These are phyloP conservation scores for Teratosphaeriaceae sp. DNA, from an alignment of 2,329 filamentous ascomycete species.

Conservation along the genomic window DNA sequence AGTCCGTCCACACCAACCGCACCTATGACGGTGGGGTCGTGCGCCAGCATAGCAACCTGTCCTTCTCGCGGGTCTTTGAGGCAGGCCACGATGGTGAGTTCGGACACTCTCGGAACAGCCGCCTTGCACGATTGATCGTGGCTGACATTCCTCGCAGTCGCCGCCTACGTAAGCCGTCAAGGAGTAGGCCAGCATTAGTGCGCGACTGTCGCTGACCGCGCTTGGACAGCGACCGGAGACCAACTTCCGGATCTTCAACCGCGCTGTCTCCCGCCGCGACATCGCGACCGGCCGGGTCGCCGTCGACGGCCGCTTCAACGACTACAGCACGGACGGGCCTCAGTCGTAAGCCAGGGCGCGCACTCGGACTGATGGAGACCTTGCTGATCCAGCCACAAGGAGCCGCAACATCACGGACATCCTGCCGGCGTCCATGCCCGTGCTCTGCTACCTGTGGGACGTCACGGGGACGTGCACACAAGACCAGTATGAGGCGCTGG, in stretches of 20 bases:
- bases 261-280: conserved; percentile 45
- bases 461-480: conserved; percentile 36
- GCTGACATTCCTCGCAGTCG: no score
- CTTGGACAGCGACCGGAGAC: conserved; percentile 47
- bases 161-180: no score
- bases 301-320: conserved; percentile 31
- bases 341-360: no score
- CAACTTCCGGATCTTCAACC: conserved; percentile 48
- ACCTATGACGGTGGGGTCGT: conserved; percentile 26
- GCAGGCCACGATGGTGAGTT: conserved; percentile 23
- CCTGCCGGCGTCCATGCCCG: conserved; percentile 34
- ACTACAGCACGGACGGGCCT: conserved; percentile 36
- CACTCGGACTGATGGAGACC: no score
- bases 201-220: not conserved
- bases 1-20: conserved; percentile 20
- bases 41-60: conserved; percentile 28
- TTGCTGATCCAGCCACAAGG: no score
- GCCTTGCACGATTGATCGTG: no score
- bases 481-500: conserved; percentile 37
- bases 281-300: conserved; percentile 48
- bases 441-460: conserved; percentile 40
- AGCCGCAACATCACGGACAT: conserved; percentile 41
- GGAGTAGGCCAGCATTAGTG: not conserved
- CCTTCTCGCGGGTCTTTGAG: conserved; percentile 30
- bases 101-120: no score